A percentile compares a stretch with the other conserved stretches of the same genome.
These are phyloP conservation scores for Pulveroboletus sp. DNA, from an alignment of 768 basidiomycete genomes.

Conservation along the genomic window DNA sequence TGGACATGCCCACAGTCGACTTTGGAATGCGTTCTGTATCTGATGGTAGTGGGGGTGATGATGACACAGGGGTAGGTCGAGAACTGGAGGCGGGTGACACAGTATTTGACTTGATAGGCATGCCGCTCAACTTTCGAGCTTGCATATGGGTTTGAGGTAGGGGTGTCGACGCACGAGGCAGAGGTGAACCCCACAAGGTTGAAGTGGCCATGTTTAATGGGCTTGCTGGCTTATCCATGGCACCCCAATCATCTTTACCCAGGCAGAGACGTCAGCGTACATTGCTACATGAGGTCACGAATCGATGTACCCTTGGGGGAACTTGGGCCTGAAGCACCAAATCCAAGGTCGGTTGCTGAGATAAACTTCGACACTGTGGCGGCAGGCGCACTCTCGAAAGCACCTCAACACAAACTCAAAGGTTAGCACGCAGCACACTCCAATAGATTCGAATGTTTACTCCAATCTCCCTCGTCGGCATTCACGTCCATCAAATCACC, in stretches of 20 bases:
- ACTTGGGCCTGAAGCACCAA: slow-evolving; percentile 14
- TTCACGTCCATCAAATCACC: slow-evolving; percentile 90
- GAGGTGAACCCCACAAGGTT: slow-evolving; percentile 17
- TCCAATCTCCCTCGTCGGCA: slow-evolving; percentile 93
- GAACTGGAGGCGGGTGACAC: slow-evolving; percentile 16
- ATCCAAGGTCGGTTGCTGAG: slow-evolving; percentile 24
- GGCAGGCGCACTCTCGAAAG: slow-evolving; percentile 60
- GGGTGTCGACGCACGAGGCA: slow-evolving; percentile 19
- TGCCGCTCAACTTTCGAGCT: slow-evolving; percentile 1
- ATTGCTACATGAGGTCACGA: neutral
- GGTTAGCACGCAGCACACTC: neutral
- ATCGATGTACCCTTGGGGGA: slow-evolving; percentile 11
- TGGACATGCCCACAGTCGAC: slow-evolving; percentile 53
- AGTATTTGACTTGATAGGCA: neutral
- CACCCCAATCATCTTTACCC: slow-evolving; percentile 22
- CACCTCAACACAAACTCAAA: slow-evolving; percentile 42
- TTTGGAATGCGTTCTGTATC: slow-evolving; percentile 13
- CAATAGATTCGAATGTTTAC: slow-evolving; percentile 42
- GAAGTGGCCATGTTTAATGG: slow-evolving; percentile 2
- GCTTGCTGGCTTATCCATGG: slow-evolving; percentile 9
- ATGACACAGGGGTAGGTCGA: slow-evolving; percentile 25
- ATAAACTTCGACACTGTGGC: slow-evolving; percentile 24
- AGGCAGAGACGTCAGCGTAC: neutral
- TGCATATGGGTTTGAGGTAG: slow-evolving; percentile 11
- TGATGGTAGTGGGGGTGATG: slow-evolving; percentile 7